phyloP scores from a whole-genome alignment of 2,329 filamentous ascomycete species.

The Chaetothyriales sp. region DNA sequence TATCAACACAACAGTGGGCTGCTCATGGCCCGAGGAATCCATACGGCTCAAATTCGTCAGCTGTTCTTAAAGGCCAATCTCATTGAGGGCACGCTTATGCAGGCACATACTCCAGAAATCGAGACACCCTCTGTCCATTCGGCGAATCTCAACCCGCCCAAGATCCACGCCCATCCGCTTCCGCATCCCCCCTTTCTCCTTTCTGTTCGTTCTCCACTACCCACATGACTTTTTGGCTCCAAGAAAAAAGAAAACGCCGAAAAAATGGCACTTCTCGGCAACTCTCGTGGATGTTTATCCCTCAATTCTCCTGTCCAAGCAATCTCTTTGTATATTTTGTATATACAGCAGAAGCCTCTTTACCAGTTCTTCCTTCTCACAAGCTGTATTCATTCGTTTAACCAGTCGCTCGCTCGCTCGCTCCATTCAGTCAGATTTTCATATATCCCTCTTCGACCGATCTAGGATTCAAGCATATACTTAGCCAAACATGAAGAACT shows the following conservation, averaged over 20 bases:
- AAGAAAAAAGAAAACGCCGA: background rate
- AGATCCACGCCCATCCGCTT: background rate
- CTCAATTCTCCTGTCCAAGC: background rate
- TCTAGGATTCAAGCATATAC: background rate
- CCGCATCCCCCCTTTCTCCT: background rate
- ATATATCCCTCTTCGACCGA: background rate
- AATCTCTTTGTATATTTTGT: background rate
- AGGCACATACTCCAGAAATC: background rate
- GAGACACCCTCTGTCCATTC: background rate
- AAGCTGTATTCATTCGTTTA: background rate
- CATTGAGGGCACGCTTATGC: background rate
- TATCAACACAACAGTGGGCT: background rate
- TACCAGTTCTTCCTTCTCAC: background rate
- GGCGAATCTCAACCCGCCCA: background rate
- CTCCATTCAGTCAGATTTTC: background rate
- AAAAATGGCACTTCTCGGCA: background rate
- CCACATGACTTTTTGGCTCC: background rate
- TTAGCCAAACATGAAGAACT: slow-evolving; percentile 19
- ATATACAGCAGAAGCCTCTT: background rate
- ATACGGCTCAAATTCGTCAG: background rate
- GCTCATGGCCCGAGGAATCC: background rate
- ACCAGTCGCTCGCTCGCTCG: background rate
- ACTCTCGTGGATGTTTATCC: background rate
- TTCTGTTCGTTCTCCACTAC: background rate
- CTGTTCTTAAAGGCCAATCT: background rate